Evolutionary conservation across 2,329 filamentous ascomycete species (phyloP).

Genomic region (Fonsecaea pedrosoi): DNA sequence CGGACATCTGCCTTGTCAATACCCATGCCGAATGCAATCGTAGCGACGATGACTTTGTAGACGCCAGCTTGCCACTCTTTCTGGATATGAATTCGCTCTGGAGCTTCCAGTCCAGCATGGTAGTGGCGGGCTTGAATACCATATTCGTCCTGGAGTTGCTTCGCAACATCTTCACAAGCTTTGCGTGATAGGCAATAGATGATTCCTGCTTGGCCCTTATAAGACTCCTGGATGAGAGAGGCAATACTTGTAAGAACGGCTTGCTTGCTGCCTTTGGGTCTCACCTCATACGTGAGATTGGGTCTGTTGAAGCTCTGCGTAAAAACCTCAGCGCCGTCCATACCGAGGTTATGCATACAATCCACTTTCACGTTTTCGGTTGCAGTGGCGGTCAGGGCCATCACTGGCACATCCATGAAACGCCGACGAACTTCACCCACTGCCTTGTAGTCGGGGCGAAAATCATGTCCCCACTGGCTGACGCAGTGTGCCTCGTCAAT

Average conservation of each 20-base stretch:
- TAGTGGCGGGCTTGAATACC: constrained; percentile 81
- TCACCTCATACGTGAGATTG: constrained; percentile 88
- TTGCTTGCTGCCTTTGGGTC: constrained; percentile 69
- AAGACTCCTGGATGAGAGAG: constrained; percentile 70
- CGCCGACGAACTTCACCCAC: constrained; percentile 75
- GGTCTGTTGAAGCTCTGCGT: constrained; percentile 96
- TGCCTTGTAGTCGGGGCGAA: constrained; percentile 91
- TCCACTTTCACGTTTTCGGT: constrained; percentile 92
- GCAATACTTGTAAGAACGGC: constrained; percentile 61
- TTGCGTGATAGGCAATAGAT: constrained; percentile 90
- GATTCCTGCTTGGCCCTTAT: constrained; percentile 79
- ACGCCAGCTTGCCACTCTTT: constrained; percentile 79
- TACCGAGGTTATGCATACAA: constrained; percentile 88
- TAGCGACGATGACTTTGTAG: constrained; percentile 91
- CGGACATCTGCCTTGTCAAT: constrained; percentile 97
- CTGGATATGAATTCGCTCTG: constrained; percentile 75
- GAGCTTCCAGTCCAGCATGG: constrained; percentile 76
- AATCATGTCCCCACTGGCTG: constrained; percentile 98
- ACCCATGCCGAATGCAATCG: constrained; percentile 99
- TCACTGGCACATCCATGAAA: constrained; percentile 82
- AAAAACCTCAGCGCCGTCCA: constrained; percentile 78
- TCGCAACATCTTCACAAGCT: constrained; percentile 79
- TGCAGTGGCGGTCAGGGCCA: constrained; percentile 94
- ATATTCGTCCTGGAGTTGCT: constrained; percentile 65
- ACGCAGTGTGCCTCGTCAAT: constrained; percentile 99